Conservation (phyloP, 192 early-diverging fungal species). For the Coemansia furcata region DNA sequence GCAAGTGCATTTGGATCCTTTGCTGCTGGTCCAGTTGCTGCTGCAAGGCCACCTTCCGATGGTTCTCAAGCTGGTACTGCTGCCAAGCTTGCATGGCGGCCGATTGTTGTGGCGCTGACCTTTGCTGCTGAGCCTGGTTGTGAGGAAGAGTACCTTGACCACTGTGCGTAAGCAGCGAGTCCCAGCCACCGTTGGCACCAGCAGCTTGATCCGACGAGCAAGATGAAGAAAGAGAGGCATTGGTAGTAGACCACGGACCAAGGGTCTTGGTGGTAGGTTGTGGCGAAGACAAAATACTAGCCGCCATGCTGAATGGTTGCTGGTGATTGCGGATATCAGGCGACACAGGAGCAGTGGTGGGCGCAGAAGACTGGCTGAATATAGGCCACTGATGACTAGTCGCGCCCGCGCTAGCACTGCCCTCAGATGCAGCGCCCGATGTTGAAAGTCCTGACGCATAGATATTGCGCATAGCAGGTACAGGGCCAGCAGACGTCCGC, state of each 20-base stretch:
- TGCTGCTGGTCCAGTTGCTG: constrained; percentile 39
- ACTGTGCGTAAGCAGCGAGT: neutral
- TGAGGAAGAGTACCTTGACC: neutral
- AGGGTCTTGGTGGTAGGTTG: neutral
- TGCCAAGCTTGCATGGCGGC: constrained; percentile 38
- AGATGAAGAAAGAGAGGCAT: neutral
- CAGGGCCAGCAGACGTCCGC: neutral
- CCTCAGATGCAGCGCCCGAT: neutral
- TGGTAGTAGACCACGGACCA: neutral
- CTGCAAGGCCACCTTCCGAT: constrained; percentile 28
- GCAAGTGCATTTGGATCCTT: constrained; percentile 21
- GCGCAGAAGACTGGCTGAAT: neutral
- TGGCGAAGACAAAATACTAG: constrained; percentile 7
- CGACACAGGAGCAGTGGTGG: constrained; percentile 18
- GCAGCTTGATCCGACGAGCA: neutral
- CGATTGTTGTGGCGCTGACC: neutral
- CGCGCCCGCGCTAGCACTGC: neutral
- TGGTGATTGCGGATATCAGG: neutral
- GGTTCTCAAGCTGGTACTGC: constrained; percentile 43
- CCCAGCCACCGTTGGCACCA: neutral
- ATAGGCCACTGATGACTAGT: neutral
- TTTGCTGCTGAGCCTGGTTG: neutral
- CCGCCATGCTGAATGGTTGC: neutral
- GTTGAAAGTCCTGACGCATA: neutral
- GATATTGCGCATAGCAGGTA: neutral